These are phyloP conservation scores for Hirschioporus abietinus DNA, from an alignment of 768 basidiomycete genomes.

Conservation along the genomic window DNA sequence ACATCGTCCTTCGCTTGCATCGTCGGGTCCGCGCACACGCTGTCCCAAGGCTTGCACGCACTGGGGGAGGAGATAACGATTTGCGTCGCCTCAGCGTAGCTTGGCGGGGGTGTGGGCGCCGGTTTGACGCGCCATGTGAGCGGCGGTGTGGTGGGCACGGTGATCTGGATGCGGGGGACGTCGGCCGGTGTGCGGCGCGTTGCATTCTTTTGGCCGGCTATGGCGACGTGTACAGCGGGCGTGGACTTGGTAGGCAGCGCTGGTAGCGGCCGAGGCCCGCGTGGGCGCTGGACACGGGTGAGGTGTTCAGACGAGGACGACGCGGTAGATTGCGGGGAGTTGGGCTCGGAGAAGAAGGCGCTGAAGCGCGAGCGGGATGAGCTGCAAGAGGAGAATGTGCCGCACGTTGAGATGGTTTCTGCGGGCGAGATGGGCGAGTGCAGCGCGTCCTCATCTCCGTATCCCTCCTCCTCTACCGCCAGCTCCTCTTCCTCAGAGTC, in stretches of 20 bases:
- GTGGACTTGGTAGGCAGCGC: not conserved
- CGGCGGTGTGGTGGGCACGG: not conserved
- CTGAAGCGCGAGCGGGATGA: not conserved
- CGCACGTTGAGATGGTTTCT: not conserved
- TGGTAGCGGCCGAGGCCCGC: not conserved
- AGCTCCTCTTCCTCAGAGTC: not conserved
- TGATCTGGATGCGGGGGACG: not conserved
- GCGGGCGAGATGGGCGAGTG: slow-evolving; percentile 1
- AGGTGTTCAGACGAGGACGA: not conserved
- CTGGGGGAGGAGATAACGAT: not conserved
- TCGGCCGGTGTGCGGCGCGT: not conserved
- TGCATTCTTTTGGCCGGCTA: not conserved
- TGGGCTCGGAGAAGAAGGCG: not conserved
- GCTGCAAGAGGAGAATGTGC: not conserved
- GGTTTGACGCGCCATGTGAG: not conserved
- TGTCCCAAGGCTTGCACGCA: not conserved
- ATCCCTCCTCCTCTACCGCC: not conserved
- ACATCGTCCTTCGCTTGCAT: not conserved
- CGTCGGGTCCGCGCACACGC: not conserved
- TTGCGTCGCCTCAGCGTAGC: not conserved
- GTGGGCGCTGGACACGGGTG: not conserved
- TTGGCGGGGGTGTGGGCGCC: not conserved
- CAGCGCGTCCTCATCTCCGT: not conserved
- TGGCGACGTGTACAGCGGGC: too few species aligned
- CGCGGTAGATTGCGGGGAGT: not conserved